Base-by-base conservation (phyloP, 176 grass and related monocot species). In the Avena insularis region DNA sequence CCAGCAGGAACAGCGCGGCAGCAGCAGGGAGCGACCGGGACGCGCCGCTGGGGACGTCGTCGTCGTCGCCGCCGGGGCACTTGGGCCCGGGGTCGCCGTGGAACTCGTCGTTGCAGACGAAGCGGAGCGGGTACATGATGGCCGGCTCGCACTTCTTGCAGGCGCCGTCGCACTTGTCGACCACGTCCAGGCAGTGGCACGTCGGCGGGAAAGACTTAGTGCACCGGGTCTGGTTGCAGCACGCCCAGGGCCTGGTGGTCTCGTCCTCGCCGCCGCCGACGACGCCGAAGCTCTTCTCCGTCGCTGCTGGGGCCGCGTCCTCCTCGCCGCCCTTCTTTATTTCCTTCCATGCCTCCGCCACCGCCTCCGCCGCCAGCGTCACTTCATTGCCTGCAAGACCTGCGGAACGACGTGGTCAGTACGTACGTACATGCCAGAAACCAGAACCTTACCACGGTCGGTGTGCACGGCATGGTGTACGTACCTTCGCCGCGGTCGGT, bases 121-220 rank as follows among this genome's bases (percentile, higher is more conserved):
- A 14, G 40, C 8, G 14, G 23, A 14, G 3, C 4, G 71, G 71
- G 45, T 23, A 10, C 11, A 7, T 0, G 3, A 7, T 9, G 25
- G 6, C 25, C 8, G 21, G 58, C 21, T 49, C 59, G 21, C 79
- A 80, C 8, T 2, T 8, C 29, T 38, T 8, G 59, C 78, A 65
- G 8, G 0, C 7, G 12, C 3, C 20, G n/a, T 36, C 33, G 78
- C 36, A 62, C 3, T 2, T 1, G 1, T 17, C 17, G 3, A 77
- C 75, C 27, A 35, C 53, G 50, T 77, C 75, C 27, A 56, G 75
- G 75, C 75, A 56, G 27, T 9, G 16, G 75, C 75, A 77, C 59
- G 20, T 49, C 78, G 59, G 59, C 57, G 14, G 75, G 27, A 3
- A 6, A 43, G 35, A 81, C 43, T 19, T 31, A 1, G 21, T 64